Evolutionary conservation across 1,139 yeast species (phyloP).

Genomic region (Debaryomyces subglobosus): DNA sequence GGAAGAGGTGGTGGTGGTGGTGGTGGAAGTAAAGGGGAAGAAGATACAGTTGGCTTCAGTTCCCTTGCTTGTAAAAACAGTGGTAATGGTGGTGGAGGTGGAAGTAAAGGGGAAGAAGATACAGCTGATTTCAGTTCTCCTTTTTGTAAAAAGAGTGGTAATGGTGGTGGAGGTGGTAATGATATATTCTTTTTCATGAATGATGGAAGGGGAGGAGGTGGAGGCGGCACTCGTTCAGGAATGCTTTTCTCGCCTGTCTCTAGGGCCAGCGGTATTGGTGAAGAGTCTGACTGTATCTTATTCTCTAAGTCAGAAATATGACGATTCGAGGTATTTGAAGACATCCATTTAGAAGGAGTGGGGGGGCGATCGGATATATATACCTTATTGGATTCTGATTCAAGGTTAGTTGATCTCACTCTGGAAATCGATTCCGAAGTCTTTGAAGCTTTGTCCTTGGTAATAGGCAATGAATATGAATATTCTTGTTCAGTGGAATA

Average conservation of each 20-base stretch:
- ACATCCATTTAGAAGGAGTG: slow-evolving; percentile 25
- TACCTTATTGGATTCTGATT: slow-evolving; percentile 14
- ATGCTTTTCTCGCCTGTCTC: not conserved
- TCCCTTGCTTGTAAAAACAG: slow-evolving; percentile 11
- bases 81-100: slow-evolving; percentile 22
- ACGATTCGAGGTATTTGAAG: slow-evolving; percentile 10
- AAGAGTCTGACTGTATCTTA: slow-evolving; percentile 27
- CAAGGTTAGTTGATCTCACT: slow-evolving; percentile 24
- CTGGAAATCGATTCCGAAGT: not conserved
- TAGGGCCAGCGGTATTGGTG: not conserved
- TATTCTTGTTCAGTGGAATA: not conserved
- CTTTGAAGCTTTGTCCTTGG: not conserved
- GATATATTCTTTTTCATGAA: slow-evolving; percentile 10
- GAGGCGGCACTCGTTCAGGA: slow-evolving; percentile 8
- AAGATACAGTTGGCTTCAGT: slow-evolving; percentile 21
- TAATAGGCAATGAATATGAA: not conserved
- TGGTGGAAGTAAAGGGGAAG: slow-evolving; percentile 27
- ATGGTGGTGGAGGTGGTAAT: slow-evolving; percentile 24
- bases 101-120: slow-evolving; percentile 27
- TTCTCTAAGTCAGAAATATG: not conserved
- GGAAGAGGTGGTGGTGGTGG: slow-evolving; percentile 17
- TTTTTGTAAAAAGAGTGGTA: slow-evolving; percentile 15
- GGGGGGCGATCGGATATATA: slow-evolving; percentile 37
- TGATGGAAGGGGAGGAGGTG: slow-evolving; percentile 28
- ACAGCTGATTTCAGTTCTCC: slow-evolving; percentile 16